Evolutionary conservation across 208 protist species (phyloP).

Genomic region (Trypanosoma avium): DNA sequence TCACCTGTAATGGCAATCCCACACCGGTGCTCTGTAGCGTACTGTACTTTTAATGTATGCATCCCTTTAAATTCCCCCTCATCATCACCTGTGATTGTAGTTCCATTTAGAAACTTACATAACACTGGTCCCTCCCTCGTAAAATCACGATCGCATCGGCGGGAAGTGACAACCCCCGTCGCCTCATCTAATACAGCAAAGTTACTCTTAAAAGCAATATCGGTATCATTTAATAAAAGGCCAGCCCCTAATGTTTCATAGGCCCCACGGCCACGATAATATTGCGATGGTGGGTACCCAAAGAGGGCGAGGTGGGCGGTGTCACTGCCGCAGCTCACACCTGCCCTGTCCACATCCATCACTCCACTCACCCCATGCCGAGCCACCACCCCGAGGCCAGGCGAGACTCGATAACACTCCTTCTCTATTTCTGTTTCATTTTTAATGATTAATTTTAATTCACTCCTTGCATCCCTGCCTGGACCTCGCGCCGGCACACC

Average conservation of each 20-base stretch:
- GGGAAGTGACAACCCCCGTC: conserved; percentile 45
- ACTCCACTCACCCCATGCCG: conserved; percentile 53
- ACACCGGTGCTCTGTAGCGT: conserved; percentile 79
- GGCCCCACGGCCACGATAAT: conserved; percentile 69
- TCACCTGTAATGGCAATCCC: conserved; percentile 62
- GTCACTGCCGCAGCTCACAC: conserved; percentile 69
- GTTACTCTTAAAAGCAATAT: conserved; percentile 79
- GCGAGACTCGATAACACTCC: conserved; percentile 14
- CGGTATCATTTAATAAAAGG: conserved; percentile 50
- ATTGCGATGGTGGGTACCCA: conserved; percentile 55
- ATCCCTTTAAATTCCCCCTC: conserved; percentile 5
- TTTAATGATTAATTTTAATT: too few relatives aligned
- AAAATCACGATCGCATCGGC: conserved; percentile 74
- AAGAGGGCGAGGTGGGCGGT: conserved; percentile 76
- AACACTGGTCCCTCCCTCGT: conserved; percentile 53
- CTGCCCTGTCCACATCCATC: conserved; percentile 70
- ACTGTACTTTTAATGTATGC: conserved; percentile 53
- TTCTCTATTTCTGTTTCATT: background rate
- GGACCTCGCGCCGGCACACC: too few relatives aligned
- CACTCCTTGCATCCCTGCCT: too few relatives aligned
- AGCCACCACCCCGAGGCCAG: conserved; percentile 54
- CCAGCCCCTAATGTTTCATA: conserved; percentile 69
- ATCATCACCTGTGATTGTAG: conserved; percentile 35
- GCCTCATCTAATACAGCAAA: conserved; percentile 50
- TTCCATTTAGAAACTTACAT: conserved; percentile 49